Percentiles rank a stretch among this genome's conserved stretches.
Conservation (phyloP, 352 stramenopile genomes). For the Achlya hypogyna region DNA sequence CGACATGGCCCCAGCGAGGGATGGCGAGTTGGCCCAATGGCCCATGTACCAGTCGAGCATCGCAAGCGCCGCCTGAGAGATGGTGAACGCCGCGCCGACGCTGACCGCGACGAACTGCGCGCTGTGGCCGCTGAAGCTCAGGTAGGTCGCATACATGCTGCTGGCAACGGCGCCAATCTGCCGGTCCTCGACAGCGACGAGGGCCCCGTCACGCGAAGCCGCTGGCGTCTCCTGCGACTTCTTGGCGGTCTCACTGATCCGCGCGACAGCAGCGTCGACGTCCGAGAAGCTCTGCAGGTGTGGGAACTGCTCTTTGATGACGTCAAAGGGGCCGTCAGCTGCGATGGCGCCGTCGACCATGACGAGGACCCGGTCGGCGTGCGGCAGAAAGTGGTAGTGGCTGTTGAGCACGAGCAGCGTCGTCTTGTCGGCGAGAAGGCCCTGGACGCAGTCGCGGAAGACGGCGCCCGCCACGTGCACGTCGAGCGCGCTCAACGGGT, state of each 20-base stretch:
- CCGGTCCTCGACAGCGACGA: conserved; percentile 5
- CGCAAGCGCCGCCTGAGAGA: neutral
- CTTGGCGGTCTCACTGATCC: neutral
- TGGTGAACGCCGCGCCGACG: neutral
- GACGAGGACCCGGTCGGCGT: conserved; percentile 34
- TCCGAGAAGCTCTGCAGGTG: conserved; percentile 20
- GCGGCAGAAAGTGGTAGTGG: conserved; percentile 35
- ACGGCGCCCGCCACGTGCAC: conserved; percentile 34
- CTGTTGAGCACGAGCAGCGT: conserved; percentile 33
- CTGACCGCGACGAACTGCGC: neutral
- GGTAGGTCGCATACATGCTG: conserved; percentile 2
- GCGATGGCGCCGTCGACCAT: conserved; percentile 35
- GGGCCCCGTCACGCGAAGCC: neutral
- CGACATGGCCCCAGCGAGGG: neutral
- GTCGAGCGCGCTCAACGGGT: conserved; percentile 55
- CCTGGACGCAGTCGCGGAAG: conserved; percentile 30
- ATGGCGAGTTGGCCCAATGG: neutral
- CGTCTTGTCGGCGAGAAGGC: conserved; percentile 27
- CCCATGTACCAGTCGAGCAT: conserved; percentile 14
- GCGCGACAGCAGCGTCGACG: no score
- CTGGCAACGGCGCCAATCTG: neutral
- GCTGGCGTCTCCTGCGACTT: neutral
- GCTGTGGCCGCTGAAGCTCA: neutral
- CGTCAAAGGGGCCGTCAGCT: conserved; percentile 62
- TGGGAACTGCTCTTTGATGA: conserved; percentile 40